Percentiles rank a stretch among this genome's conserved stretches.
These are phyloP conservation scores for Cystobasidium slooffiae DNA, from an alignment of 1,284 basidiomycete genomes.

Conservation along the genomic window DNA sequence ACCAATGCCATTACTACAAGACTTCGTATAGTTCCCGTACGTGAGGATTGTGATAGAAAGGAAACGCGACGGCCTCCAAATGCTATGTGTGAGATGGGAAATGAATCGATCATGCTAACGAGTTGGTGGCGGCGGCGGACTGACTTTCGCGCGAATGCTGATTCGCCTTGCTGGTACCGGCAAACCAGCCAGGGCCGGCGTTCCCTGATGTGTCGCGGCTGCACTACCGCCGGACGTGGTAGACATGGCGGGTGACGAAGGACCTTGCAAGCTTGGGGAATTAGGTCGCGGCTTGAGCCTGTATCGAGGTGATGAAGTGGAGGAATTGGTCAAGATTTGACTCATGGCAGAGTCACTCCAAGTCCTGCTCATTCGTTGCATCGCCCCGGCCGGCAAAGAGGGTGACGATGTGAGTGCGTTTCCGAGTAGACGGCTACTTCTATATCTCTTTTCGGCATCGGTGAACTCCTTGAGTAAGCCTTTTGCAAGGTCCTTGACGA, in stretches of 20 bases:
- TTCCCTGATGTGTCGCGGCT: background rate
- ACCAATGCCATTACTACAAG: no score
- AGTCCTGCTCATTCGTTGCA: conserved; percentile 24
- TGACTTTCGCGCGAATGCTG: conserved; percentile 36
- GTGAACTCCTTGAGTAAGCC: conserved; percentile 63
- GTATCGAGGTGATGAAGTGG: conserved; percentile 6
- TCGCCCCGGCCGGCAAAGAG: background rate
- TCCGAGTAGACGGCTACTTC: background rate
- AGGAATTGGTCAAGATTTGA: conserved; percentile 14
- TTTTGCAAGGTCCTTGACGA: conserved; percentile 84
- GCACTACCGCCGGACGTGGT: background rate
- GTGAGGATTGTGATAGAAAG: no score
- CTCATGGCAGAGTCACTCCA: conserved; percentile 32
- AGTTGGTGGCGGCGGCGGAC: conserved; percentile 15
- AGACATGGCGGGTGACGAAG: background rate
- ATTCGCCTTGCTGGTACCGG: conserved; percentile 24
- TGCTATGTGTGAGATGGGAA: no score
- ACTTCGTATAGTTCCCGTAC: no score
- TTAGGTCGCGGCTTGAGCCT: conserved; percentile 33
- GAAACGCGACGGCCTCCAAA: no score
- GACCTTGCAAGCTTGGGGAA: conserved; percentile 18
- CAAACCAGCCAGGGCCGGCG: background rate
- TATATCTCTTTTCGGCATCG: conserved; percentile 20
- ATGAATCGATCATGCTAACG: background rate
- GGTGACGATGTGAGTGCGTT: conserved; percentile 10